Evolutionary conservation across 2,329 filamentous ascomycete species (phyloP).

Genomic region (Beauveria brongniartii): DNA sequence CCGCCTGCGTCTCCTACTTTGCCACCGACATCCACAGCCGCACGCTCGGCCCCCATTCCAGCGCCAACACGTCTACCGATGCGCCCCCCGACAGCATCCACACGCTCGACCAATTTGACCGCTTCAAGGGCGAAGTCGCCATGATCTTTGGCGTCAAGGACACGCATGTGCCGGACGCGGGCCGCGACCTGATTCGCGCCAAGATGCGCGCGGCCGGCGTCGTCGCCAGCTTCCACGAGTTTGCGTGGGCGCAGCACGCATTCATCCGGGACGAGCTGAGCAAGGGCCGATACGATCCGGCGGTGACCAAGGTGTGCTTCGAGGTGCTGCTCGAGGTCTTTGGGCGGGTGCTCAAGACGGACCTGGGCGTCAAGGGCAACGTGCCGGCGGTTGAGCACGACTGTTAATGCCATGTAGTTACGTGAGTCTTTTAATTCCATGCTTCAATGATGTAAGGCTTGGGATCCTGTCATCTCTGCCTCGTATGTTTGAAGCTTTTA

Average conservation of each 20-base stretch:
- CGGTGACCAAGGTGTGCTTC: constrained; percentile 79
- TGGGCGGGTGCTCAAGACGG: constrained; percentile 65
- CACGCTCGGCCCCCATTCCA: constrained; percentile 56
- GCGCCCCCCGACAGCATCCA: constrained; percentile 33
- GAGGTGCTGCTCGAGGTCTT: constrained; percentile 86
- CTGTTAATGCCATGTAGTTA: constrained; percentile 38
- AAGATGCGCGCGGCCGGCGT: constrained; percentile 71
- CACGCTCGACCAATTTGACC: constrained; percentile 46
- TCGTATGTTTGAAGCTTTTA: too few relatives aligned
- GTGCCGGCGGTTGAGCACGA: constrained; percentile 62
- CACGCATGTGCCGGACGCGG: constrained; percentile 77
- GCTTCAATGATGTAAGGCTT: too few relatives aligned
- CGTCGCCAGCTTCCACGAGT: constrained; percentile 76
- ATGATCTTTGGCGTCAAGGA: constrained; percentile 92
- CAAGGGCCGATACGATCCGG: constrained; percentile 90
- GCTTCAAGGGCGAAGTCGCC: constrained; percentile 74
- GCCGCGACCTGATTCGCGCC: constrained; percentile 73
- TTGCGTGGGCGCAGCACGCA: constrained; percentile 89
- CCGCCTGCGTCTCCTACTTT: constrained; percentile 78
- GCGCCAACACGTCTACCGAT: constrained; percentile 37
- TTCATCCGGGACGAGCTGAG: constrained; percentile 90
- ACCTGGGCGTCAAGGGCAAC: constrained; percentile 62
- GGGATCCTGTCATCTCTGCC: too few relatives aligned
- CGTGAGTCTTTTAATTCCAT: too few relatives aligned
- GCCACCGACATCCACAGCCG: constrained; percentile 82